Percentiles rank a stretch among this genome's conserved stretches.
phyloP scores from a whole-genome alignment of 1,284 basidiomycete species.

The Afroboletus lepidellus region DNA sequence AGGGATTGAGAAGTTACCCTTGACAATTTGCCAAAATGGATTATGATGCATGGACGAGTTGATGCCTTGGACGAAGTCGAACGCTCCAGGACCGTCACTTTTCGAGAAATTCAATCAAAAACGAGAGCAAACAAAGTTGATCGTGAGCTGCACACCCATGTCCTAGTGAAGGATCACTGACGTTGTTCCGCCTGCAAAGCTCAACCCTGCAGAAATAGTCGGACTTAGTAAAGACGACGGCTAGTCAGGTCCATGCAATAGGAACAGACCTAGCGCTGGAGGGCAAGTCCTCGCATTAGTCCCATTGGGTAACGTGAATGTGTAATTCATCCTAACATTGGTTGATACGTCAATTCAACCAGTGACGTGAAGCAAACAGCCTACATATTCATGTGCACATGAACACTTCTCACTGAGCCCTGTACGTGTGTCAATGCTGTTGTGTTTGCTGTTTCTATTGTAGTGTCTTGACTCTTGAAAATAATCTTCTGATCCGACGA shows the following conservation, averaged over 20 bases:
- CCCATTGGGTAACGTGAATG: constrained; percentile 66
- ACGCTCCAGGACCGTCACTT: constrained; percentile 78
- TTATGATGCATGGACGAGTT: constrained; percentile 67
- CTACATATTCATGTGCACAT: constrained; percentile 68
- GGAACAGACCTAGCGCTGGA: constrained; percentile 65
- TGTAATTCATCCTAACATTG: constrained; percentile 54
- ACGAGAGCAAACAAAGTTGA: background rate
- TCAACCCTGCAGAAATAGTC: constrained; percentile 46
- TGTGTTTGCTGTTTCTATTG: constrained; percentile 29
- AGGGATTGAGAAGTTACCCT: constrained; percentile 42
- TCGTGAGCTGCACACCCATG: background rate
- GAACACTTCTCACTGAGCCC: constrained; percentile 65
- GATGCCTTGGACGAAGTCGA: constrained; percentile 79
- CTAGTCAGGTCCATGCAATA: background rate
- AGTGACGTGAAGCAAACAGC: constrained; percentile 14
- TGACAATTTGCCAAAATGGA: constrained; percentile 81
- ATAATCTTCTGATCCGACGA: constrained; percentile 12
- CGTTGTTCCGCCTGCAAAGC: constrained; percentile 81
- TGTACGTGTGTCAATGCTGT: constrained; percentile 40
- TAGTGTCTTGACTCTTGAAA: constrained; percentile 20
- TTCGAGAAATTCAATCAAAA: background rate
- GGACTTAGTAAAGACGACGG: background rate
- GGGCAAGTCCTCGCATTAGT: constrained; percentile 73
- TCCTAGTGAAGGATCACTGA: constrained; percentile 34
- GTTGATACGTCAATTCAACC: background rate